Evolutionary conservation across 176 grass and related monocot genomes (phyloP), one percentile per base, ranked within the genome.

Genomic region (Tuctoria greenei): DNA sequence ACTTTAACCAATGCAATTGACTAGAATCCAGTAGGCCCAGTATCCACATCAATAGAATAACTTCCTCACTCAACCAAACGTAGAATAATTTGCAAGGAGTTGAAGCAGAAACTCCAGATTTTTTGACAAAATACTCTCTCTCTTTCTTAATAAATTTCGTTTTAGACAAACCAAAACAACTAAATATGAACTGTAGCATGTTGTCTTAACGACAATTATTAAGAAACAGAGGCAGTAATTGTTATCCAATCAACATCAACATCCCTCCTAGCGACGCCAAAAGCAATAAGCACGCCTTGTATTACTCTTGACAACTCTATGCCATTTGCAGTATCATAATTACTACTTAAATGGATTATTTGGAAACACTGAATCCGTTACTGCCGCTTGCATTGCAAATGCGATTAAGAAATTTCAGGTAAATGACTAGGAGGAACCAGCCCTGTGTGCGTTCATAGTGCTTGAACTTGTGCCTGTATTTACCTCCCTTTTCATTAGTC

Each of bases 1-100:
- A 74, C 17, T 68, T 76, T 64, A 76, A 75, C 64, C 28, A 71
- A 57, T 39, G 49, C 43, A 64, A 66, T 79, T 75, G 81, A 80
- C 81, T 84, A 41, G 18, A 15, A 65, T 58, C 24, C 13, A 37
- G 61, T 66, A 8, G 14, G 28, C 31, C 20, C 38, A 37, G 49
- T 36, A 57, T 71, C 41, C 28, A 57, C 10, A 76, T 84, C 76
- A 51, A 55, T 36, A 64, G 47, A 71, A 74, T 31, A 69, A 21
- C 11, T 58, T 16, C 25, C 79, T 37, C 26, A 79, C 34, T 49
- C 39, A 70, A 47, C 5, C 7, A 56, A 42, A 79, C 8, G 3
- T 42, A 73, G 31, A 69, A 23, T 64, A 62, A 16, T 61, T n/a
- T 59, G 23, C 25, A 73, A 46, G 66, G 16, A 40, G 51, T 1